Conservation (phyloP, 176 grass and related monocot genomes). For the Carex cristatella region DNA sequence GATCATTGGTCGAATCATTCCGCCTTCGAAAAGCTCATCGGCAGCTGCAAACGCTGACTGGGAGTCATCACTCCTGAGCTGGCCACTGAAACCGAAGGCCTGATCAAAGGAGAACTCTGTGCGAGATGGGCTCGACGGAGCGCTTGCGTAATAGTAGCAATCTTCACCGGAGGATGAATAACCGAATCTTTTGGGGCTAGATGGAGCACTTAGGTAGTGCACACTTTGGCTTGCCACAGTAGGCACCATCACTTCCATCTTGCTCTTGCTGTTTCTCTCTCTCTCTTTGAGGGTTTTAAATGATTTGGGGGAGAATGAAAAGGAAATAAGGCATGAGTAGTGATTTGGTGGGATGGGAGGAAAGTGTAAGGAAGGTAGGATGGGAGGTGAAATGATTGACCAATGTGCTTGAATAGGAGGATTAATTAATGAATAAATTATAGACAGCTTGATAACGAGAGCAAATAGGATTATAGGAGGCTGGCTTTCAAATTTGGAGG, state of each 20-base stretch:
- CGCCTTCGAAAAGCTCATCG: constrained; percentile 99
- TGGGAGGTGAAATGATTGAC: background rate
- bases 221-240: constrained; percentile 35
- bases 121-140: constrained; percentile 67
- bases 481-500: constrained; percentile 4
- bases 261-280: background rate
- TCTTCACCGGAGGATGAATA: constrained; percentile 20
- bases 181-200: constrained; percentile 50
- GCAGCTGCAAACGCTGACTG: constrained; percentile 43
- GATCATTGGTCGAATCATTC: constrained; percentile 71
- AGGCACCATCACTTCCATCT: constrained; percentile 68
- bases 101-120: constrained; percentile 41
- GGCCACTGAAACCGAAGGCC: constrained; percentile 49
- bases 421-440: constrained; percentile 6
- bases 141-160: constrained; percentile 67
- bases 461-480: background rate
- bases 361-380: constrained; percentile 54
- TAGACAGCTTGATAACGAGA: background rate
- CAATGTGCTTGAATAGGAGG: constrained; percentile 1
- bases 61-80: constrained; percentile 28
- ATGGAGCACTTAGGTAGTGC: constrained; percentile 39
- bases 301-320: background rate
- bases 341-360: constrained; percentile 17
- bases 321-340: background rate
- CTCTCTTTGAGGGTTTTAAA: constrained; percentile 28